Conservation (phyloP, 169 alveolate species). For the Babesia ovis region DNA sequence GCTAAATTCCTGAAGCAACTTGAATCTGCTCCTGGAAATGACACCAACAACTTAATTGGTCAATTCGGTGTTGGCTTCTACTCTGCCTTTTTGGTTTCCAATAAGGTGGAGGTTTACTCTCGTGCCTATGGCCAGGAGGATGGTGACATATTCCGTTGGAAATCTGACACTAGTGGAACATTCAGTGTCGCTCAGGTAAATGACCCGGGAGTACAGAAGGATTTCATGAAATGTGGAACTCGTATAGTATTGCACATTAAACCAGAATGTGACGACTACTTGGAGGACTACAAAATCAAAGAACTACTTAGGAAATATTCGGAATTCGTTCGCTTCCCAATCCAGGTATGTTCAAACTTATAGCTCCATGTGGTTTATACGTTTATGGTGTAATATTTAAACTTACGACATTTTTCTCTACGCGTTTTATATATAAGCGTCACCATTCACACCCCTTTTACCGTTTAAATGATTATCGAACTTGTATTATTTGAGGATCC, state of each 20-base stretch:
- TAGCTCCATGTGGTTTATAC: no score
- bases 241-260: conserved; percentile 92
- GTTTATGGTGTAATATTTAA: conserved; percentile 11
- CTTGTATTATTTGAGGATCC: conserved; percentile 14
- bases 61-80: conserved; percentile 99
- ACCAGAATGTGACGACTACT: conserved; percentile 96
- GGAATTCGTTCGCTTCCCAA: conserved; percentile 95
- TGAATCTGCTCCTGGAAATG: conserved; percentile 83
- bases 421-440: not conserved
- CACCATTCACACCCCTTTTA: no score
- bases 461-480: conserved; percentile 35
- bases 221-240: conserved; percentile 92
- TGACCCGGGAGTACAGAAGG: conserved; percentile 88
- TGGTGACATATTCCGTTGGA: conserved; percentile 94
- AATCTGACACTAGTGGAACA: conserved; percentile 93
- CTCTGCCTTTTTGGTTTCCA: conserved; percentile 97
- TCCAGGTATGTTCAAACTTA: conserved; percentile 84
- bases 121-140: conserved; percentile 88
- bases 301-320: conserved; percentile 92
- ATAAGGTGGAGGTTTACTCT: conserved; percentile 95
- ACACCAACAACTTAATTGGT: conserved; percentile 95
- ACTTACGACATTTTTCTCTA: not conserved
- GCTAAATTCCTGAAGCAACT: conserved; percentile 88
- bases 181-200: conserved; percentile 89
- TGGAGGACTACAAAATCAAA: conserved; percentile 91